phyloP scores from a whole-genome alignment of 2,329 filamentous ascomycete genomes.

The Penicillium sp. region DNA sequence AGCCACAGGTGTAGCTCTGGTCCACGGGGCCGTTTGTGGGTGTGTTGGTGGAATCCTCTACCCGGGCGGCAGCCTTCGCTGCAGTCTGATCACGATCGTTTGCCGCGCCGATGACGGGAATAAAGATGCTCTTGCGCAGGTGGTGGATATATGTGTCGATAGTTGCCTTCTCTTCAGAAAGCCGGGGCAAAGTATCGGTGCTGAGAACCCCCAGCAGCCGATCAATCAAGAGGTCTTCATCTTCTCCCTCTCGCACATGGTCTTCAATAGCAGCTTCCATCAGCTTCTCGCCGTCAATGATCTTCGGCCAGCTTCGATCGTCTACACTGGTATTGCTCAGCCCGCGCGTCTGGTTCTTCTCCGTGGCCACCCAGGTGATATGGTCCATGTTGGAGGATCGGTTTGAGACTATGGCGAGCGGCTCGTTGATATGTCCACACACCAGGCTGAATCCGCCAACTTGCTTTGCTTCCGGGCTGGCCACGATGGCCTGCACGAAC shows the following conservation, averaged over 20 bases:
- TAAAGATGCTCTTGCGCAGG: slow-evolving; percentile 62
- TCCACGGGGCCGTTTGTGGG: slow-evolving; percentile 27
- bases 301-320: slow-evolving; percentile 64
- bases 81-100: slow-evolving; percentile 38
- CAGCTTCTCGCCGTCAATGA: slow-evolving; percentile 58
- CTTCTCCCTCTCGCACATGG: slow-evolving; percentile 42
- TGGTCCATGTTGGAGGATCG: slow-evolving; percentile 56
- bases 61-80: slow-evolving; percentile 38
- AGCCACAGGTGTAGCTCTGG: slow-evolving; percentile 45
- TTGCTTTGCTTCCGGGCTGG: slow-evolving; percentile 55
- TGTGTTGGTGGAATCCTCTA: slow-evolving; percentile 22
- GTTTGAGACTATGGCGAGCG: slow-evolving; percentile 64
- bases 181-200: slow-evolving; percentile 57
- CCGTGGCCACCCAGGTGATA: slow-evolving; percentile 54
- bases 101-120: slow-evolving; percentile 57
- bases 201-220: slow-evolving; percentile 56
- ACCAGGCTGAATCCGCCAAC: slow-evolving; percentile 66
- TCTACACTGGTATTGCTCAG: slow-evolving; percentile 64
- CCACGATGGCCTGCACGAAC: slow-evolving; percentile 58
- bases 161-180: slow-evolving; percentile 48
- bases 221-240: slow-evolving; percentile 53
- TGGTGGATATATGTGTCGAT: slow-evolving; percentile 59
- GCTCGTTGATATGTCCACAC: slow-evolving; percentile 58
- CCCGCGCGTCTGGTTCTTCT: slow-evolving; percentile 56
- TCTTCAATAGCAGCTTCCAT: slow-evolving; percentile 52